phyloP scores from a whole-genome alignment of 805 yeast genomes.

The Monosporozyma servazzii region DNA sequence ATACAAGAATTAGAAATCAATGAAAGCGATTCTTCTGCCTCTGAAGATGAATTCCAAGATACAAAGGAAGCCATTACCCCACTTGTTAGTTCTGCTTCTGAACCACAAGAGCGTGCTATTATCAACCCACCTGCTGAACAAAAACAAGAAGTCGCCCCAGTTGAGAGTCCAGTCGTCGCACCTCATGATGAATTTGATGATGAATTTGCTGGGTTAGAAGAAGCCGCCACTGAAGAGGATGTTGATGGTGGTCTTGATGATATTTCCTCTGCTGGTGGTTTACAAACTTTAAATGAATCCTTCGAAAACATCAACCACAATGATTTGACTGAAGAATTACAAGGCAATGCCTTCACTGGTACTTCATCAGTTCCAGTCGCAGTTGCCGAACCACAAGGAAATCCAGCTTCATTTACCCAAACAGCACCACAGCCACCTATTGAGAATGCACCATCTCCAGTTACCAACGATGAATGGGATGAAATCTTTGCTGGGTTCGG shows the following conservation, averaged over 20 bases:
- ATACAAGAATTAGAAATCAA: constrained; percentile 45
- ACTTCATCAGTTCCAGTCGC: constrained; percentile 1
- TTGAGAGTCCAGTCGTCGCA: constrained; percentile 4
- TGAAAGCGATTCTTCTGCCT: constrained; percentile 42
- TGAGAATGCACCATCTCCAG: constrained; percentile 6
- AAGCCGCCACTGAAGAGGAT: constrained; percentile 35
- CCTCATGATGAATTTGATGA: constrained; percentile 30
- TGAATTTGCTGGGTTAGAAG: constrained; percentile 38
- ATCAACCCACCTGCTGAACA: constrained; percentile 12
- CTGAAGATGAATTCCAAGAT: constrained; percentile 29
- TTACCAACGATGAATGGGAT: constrained; percentile 78
- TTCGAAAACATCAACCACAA: constrained; percentile 21
- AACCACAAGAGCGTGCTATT: background rate
- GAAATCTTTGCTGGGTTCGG: constrained; percentile 87
- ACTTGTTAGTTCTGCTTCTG: background rate
- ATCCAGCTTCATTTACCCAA: background rate
- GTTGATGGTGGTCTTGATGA: constrained; percentile 17
- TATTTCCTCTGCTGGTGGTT: background rate
- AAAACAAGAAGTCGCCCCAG: constrained; percentile 8
- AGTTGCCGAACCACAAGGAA: background rate
- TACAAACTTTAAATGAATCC: constrained; percentile 10
- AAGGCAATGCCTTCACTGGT: constrained; percentile 19
- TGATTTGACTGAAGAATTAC: constrained; percentile 21
- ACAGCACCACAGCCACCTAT: background rate
- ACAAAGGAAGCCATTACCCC: constrained; percentile 9